phyloP scores from a whole-genome alignment of 257 asterid species.

The Mitragyna speciosa region DNA sequence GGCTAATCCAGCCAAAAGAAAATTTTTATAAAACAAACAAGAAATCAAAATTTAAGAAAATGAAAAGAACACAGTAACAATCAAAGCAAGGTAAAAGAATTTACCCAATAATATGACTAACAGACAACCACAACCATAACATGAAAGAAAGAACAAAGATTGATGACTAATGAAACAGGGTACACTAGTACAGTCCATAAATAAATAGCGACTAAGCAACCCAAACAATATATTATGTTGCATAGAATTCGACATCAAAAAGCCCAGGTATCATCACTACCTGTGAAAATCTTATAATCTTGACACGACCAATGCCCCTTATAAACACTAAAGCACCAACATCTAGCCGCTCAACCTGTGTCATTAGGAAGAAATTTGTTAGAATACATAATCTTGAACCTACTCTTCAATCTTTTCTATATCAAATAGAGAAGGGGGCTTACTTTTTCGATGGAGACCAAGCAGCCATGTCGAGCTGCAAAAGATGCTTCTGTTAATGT shows the following conservation, averaged over 20 bases:
- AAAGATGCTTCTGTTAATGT: conserved; percentile 62
- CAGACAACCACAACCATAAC: neutral
- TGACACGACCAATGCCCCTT: conserved; percentile 79
- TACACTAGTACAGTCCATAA: too few species aligned
- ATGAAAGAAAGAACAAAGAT: neutral
- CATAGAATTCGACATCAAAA: too few species aligned
- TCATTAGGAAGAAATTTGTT: conserved; percentile 12
- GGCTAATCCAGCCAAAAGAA: neutral
- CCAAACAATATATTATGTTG: too few species aligned
- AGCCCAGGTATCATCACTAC: conserved; percentile 29
- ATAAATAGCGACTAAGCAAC: too few species aligned
- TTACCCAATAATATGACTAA: neutral
- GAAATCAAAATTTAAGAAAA: neutral
- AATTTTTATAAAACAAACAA: neutral
- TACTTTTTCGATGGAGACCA: conserved; percentile 76
- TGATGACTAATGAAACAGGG: neutral
- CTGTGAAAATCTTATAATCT: conserved; percentile 56
- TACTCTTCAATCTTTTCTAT: neutral
- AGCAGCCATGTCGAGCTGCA: conserved; percentile 72
- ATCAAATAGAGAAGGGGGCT: conserved; percentile 15
- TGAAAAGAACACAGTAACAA: neutral
- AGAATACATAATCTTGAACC: neutral
- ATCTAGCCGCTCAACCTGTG: conserved; percentile 66
- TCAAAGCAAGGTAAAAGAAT: too few species aligned
- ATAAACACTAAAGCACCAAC: conserved; percentile 73